Evolutionary conservation across 1,139 yeast species (phyloP), one percentile per base, ranked within the genome.

Genomic region (Zygoascus sp.): DNA sequence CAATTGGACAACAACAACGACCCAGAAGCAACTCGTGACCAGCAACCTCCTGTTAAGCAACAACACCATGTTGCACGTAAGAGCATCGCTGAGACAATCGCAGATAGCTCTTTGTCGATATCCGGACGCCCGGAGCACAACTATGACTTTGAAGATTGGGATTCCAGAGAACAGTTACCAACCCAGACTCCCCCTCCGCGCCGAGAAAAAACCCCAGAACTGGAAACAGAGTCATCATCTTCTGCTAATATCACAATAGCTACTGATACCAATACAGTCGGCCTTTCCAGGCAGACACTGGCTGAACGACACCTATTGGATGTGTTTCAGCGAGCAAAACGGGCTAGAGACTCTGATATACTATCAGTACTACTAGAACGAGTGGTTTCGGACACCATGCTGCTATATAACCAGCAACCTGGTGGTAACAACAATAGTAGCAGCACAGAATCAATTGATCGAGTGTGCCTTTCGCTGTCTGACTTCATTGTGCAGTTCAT

Each of bases 261-360:
- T n/a, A n/a, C n/a, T n/a, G n/a, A n/a, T n/a, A n/a, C n/a, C n/a
- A n/a, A n/a, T 35, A 17, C 19, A 8, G 32, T n/a, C 6, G 19
- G 36, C 4, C 46, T 51, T 3, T 48, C 57, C 5, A 50, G 59
- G 15, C 62, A 55, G 34, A 51, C 56, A 16, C 51, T 54, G 2
- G 60, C 63, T 5, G 63, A 61, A 45, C 48, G 52, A 32, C 62
- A 59, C 41, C 46, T 60, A 20, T 38, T 57, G 28, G 54, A 54
- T 15, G 51, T 53, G 10, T 42, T 58, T 20, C 60, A 56, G 17
- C 50, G 56, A 7, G 53, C 59, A 1, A 51, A 51, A 15, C 49
- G 53, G 11, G 40, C 42, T 19, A 40, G 52, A 5, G 51, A 49
- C 15, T 48, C 47, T 21, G 58, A 53, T 30, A 48, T 55, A 5